A percentile compares a stretch with the other conserved stretches of the same genome.
Evolutionary conservation across 2,329 filamentous ascomycete species (phyloP).

Genomic region (Didymella segeticola): DNA sequence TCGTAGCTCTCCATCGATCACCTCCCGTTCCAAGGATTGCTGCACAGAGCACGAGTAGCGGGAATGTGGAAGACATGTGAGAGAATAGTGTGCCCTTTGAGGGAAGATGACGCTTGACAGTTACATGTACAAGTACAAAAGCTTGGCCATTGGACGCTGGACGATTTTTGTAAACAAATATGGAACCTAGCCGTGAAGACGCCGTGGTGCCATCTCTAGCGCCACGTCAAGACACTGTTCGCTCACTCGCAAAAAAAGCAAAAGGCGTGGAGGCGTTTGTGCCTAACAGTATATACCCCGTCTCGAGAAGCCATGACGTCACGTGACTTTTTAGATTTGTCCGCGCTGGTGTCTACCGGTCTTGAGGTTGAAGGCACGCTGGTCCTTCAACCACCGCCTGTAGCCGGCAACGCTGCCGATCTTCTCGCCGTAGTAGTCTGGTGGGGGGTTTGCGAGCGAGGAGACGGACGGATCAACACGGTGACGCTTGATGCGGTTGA

Average conservation of each 20-base stretch:
- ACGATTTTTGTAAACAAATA: constrained; percentile 14
- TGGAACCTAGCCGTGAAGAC: constrained; percentile 6
- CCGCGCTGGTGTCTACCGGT: constrained; percentile 64
- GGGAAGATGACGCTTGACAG: constrained; percentile 19
- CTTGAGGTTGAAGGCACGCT: constrained; percentile 89
- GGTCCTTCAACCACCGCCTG: constrained; percentile 95
- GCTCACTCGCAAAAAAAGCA: constrained; percentile 11
- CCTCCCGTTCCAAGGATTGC: too few species aligned
- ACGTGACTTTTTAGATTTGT: constrained; percentile 17
- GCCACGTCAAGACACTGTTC: constrained; percentile 5
- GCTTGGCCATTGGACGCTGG: constrained; percentile 15
- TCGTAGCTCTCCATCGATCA: too few species aligned
- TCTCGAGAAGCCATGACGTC: too few species aligned
- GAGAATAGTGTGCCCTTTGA: constrained; percentile 9
- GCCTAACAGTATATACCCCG: too few species aligned
- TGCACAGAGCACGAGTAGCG: too few species aligned
- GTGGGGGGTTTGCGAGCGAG: constrained; percentile 89
- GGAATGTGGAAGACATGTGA: background rate
- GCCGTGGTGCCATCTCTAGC: constrained; percentile 9
- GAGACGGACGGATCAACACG: constrained; percentile 90
- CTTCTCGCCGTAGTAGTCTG: constrained; percentile 98
- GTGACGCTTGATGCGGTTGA: constrained; percentile 86
- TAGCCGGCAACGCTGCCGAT: constrained; percentile 93
- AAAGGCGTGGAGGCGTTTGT: background rate
- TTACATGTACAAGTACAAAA: constrained; percentile 27